Percentiles rank a stretch among this genome's conserved stretches.
phyloP scores from a whole-genome alignment of 805 yeast genomes.

The Yarrowia deformans region DNA sequence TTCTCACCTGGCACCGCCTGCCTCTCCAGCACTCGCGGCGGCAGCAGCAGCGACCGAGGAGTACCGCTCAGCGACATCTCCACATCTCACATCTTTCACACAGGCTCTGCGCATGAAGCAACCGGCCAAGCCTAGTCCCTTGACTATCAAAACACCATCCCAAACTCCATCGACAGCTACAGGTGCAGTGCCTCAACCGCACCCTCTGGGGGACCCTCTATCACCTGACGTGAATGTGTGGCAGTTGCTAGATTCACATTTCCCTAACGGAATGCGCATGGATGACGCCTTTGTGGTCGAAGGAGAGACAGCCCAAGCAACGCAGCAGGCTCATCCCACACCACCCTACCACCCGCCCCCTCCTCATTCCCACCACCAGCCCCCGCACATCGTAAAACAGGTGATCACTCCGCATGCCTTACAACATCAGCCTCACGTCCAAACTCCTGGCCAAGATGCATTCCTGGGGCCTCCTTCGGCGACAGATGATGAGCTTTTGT shows the following conservation, averaged over 20 bases:
- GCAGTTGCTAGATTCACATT: constrained; percentile 63
- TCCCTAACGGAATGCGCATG: constrained; percentile 72
- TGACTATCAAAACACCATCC: constrained; percentile 31
- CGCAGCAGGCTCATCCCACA: background rate
- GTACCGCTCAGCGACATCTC: constrained; percentile 14
- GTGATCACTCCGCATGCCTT: constrained; percentile 8
- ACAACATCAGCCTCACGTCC: constrained; percentile 2
- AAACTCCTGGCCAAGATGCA: constrained; percentile 18
- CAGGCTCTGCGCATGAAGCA: constrained; percentile 26
- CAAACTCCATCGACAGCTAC: constrained; percentile 1
- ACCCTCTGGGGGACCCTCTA: constrained; percentile 44
- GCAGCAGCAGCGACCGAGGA: constrained; percentile 29
- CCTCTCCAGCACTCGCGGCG: constrained; percentile 23
- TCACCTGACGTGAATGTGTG: constrained; percentile 71
- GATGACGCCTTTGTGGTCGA: constrained; percentile 69
- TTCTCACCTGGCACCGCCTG: constrained; percentile 7
- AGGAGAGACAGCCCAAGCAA: constrained; percentile 47
- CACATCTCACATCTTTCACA: constrained; percentile 25
- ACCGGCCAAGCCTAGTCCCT: constrained; percentile 28
- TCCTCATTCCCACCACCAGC: constrained; percentile 5
- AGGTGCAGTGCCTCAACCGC: constrained; percentile 13
- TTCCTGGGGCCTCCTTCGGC: constrained; percentile 37
- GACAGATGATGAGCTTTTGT: background rate
- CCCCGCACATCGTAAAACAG: constrained; percentile 18
- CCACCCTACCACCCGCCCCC: background rate